phyloP scores from a whole-genome alignment of 441 rosid genomes.

The Kokia cookei region DNA sequence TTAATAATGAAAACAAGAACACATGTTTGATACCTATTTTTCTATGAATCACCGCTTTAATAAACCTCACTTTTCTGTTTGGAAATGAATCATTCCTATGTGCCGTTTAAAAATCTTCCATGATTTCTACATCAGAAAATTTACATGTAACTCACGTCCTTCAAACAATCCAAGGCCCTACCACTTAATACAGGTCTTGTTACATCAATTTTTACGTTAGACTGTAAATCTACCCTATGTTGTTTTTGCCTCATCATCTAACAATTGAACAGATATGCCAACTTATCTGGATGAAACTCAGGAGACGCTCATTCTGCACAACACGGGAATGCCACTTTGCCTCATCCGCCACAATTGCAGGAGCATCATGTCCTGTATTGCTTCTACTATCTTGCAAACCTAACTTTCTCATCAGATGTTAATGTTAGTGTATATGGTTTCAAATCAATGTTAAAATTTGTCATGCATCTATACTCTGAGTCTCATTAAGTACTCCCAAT shows the following conservation, averaged over 20 bases:
- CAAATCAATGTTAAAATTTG: conserved; percentile 20
- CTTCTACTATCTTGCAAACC: conserved; percentile 16
- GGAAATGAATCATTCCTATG: conserved; percentile 30
- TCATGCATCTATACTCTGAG: conserved; percentile 18
- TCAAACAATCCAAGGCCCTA: conserved; percentile 23
- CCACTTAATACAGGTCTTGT: conserved; percentile 10
- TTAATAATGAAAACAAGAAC: no score
- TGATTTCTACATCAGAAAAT: conserved; percentile 27
- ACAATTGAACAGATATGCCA: conserved; percentile 17
- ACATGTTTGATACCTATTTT: no score
- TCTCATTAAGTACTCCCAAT: conserved; percentile 13
- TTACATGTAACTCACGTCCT: conserved; percentile 28
- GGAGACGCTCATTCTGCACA: conserved; percentile 8
- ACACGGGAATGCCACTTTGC: conserved; percentile 11
- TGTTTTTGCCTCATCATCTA: conserved; percentile 17
- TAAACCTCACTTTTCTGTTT: conserved; percentile 21
- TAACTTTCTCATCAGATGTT: conserved; percentile 14
- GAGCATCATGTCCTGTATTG: conserved; percentile 14
- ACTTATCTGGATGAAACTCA: conserved; percentile 18
- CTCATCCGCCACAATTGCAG: conserved; percentile 22
- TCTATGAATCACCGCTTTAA: background rate
- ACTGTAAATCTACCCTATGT: conserved; percentile 22
- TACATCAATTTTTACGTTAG: conserved; percentile 25
- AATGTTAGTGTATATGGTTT: conserved; percentile 14
- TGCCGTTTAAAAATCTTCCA: conserved; percentile 16